These are phyloP conservation scores for Fraxinus greggii DNA, from an alignment of 305 asterid genomes.

Conservation along the genomic window DNA sequence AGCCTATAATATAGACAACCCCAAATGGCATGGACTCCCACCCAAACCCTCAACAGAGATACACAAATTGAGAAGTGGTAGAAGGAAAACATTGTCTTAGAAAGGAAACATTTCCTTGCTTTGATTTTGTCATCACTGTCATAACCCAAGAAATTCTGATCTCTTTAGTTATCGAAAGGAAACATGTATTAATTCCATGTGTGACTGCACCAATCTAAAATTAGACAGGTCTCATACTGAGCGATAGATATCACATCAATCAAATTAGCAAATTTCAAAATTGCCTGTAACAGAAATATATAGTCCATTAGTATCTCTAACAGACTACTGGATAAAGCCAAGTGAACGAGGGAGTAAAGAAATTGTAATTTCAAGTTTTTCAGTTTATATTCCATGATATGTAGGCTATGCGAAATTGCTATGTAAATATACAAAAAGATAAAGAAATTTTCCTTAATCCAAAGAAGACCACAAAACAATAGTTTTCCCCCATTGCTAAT, in stretches of 20 bases:
- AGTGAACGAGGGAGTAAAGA: not conserved
- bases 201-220: not conserved
- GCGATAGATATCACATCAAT: not conserved
- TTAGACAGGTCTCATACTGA: not conserved
- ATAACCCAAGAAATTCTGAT: not conserved
- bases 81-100: not conserved
- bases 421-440: not conserved
- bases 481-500: not conserved
- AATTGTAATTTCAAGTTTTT: not conserved
- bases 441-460: not conserved
- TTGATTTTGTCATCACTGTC: not conserved
- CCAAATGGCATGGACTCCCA: not conserved
- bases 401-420: not conserved
- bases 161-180: not conserved
- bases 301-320: not conserved
- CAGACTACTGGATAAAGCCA: not conserved
- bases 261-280: not conserved
- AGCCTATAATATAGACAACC: not conserved
- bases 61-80: not conserved
- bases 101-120: not conserved
- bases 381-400: not conserved
- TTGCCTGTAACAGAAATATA: not conserved
- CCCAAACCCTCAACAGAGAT: not conserved
- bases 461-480: not conserved
- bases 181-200: not conserved